These are phyloP conservation scores for Diutina neorugosa DNA, from an alignment of 1,139 yeast species.

Conservation along the genomic window DNA sequence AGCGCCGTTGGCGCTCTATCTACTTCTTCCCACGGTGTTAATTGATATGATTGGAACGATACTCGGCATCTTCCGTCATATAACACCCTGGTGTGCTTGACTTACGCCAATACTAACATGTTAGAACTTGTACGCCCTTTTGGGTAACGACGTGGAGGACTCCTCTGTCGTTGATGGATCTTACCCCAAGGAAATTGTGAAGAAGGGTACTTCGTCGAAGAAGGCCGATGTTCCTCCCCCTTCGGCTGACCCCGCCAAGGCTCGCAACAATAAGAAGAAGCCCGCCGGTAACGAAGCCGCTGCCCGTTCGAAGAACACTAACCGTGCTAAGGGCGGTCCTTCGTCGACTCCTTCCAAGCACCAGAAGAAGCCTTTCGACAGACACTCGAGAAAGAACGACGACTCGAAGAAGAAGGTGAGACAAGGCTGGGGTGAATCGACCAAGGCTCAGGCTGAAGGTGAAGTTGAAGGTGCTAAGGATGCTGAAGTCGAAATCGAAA, in stretches of 20 bases:
- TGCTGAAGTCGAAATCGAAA: conserved; percentile 38
- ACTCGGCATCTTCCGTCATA: background rate
- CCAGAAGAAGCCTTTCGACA: conserved; percentile 59
- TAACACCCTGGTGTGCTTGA: too few relatives aligned
- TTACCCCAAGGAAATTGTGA: conserved; percentile 62
- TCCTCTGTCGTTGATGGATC: conserved; percentile 37
- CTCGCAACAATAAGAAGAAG: conserved; percentile 59
- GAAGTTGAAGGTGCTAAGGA: conserved; percentile 55
- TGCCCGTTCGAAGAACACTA: conserved; percentile 61
- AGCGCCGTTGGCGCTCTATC: background rate
- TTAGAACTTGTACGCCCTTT: conserved; percentile 37
- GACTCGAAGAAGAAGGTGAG: conserved; percentile 77
- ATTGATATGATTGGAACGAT: background rate
- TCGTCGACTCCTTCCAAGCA: conserved; percentile 39
- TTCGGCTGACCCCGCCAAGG: conserved; percentile 69
- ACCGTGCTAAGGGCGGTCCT: conserved; percentile 58
- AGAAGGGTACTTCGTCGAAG: conserved; percentile 75
- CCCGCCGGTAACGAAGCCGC: conserved; percentile 87
- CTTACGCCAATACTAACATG: conserved; percentile 1
- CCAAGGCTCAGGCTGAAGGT: conserved; percentile 46
- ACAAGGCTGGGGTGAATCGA: conserved; percentile 78
- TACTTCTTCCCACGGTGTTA: background rate
- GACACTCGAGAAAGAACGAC: conserved; percentile 73
- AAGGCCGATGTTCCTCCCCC: conserved; percentile 81
- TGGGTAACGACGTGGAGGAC: conserved; percentile 77